Evolutionary conservation across 192 early-diverging fungal species (phyloP), one percentile per base, ranked within the genome.

Genomic region (Funneliformis geosporum): DNA sequence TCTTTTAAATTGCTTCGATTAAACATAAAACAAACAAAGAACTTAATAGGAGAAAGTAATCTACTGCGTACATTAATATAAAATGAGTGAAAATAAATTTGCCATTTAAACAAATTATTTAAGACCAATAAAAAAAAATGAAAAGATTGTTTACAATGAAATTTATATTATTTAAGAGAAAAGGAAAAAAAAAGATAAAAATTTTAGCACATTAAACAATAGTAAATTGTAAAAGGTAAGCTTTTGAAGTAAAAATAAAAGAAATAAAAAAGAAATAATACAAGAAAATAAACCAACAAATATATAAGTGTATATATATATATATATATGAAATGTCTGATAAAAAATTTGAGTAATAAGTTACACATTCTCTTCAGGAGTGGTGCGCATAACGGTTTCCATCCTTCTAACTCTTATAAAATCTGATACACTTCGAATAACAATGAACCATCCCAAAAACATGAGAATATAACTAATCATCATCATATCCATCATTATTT

Each of bases 401-500:
- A 94, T 85, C 72, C 92, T 82, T 85, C 91, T 89, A 25, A 92
- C 93, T 21, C 88, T 87, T 23, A 92, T 78, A 82, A 91, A 96
- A 64, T 95, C 94, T 65, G 91, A 87, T 14, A 92, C 80, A 1
- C 92, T 85, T 59, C 92, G 91, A 60, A 94, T 82, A 44, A 95
- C 87, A 74, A 97, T 90, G 46, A 90, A 90, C 50, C 88, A 89
- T 11, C 94, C 94, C 25, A 95, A 74, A 27, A 94, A 79, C 86
- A 95, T 90, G 59, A 97, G 85, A 72, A 94, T 70, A 76, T 93
- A 96, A 8, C 92, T 86, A 75, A 92, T 83, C 6, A 69, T 40
- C 14, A 47, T 47, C 14, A 5, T 55, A 5, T 33, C 42, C 9
- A 69, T 33, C 33, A 2, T 33, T 2, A 33, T 33, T 2, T 0